A percentile compares a stretch with the other conserved stretches of the same genome.
phyloP scores from a whole-genome alignment of 306 rosid species.

The Hippophae gyantsensis region DNA sequence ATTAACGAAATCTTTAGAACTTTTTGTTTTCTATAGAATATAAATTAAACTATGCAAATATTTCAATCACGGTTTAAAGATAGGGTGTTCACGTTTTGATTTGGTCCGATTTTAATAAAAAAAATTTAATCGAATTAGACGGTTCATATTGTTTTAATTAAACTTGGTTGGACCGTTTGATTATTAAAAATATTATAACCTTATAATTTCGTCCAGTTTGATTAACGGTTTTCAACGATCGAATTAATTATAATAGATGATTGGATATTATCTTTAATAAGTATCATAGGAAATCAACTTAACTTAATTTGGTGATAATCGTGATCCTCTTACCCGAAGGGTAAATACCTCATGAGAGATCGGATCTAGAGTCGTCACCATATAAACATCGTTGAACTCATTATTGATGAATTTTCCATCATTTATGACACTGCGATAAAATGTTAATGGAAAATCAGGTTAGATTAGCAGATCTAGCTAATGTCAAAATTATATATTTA shows the following conservation, averaged over 20 bases:
- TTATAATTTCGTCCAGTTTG: no score
- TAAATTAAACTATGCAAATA: constrained; percentile 45
- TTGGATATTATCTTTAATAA: no score
- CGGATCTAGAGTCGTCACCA: constrained; percentile 78
- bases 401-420: constrained; percentile 70
- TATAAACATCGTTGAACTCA: constrained; percentile 77
- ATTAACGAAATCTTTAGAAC: constrained; percentile 2
- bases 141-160: no score
- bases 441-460: constrained; percentile 19
- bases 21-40: neutral
- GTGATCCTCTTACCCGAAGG: constrained; percentile 64
- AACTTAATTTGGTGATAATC: no score
- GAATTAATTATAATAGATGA: no score
- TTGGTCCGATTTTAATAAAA: rapidly evolving
- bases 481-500: neutral
- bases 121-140: rapidly evolving
- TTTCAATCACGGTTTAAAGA: neutral
- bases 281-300: no score
- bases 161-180: no score
- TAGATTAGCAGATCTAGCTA: neutral
- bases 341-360: constrained; percentile 83
- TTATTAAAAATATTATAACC: no score
- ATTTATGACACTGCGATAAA: constrained; percentile 55
- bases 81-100: no score
- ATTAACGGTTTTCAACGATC: no score